These are phyloP conservation scores for Lippia alba DNA, from an alignment of 305 asterid species.

Conservation along the genomic window DNA sequence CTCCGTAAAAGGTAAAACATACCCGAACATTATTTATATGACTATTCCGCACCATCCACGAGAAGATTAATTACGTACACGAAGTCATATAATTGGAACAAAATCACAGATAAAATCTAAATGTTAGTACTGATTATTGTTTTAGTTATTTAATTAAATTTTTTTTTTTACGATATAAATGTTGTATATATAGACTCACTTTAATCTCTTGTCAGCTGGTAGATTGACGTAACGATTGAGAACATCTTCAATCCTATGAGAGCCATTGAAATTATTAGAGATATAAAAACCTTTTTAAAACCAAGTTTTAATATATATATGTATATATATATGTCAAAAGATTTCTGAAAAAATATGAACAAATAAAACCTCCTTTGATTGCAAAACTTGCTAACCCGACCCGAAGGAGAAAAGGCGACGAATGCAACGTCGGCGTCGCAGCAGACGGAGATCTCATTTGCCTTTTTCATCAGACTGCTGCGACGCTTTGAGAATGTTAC, in stretches of 20 bases:
- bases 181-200: slow-evolving; percentile 28
- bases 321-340: neutral
- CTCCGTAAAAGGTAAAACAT: neutral
- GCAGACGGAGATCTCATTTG: slow-evolving; percentile 45
- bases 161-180: neutral
- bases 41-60: slow-evolving; percentile 35
- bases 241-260: slow-evolving; percentile 57
- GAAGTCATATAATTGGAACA: neutral
- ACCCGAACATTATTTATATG: slow-evolving; percentile 58
- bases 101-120: neutral
- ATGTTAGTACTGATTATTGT: no score
- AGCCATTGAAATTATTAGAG: neutral
- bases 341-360: neutral
- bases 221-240: slow-evolving; percentile 47
- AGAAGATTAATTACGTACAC: neutral
- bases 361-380: slow-evolving; percentile 40
- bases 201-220: slow-evolving; percentile 48
- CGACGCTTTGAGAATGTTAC: slow-evolving; percentile 73
- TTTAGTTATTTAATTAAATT: no score
- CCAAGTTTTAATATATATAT: neutral
- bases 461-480: slow-evolving; percentile 54
- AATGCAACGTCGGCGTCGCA: slow-evolving; percentile 62
- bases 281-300: neutral
- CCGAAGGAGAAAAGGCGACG: slow-evolving; percentile 66
- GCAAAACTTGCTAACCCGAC: slow-evolving; percentile 56